phyloP scores from a whole-genome alignment of 1,139 yeast genomes.

The Diutina scorzettiae region DNA sequence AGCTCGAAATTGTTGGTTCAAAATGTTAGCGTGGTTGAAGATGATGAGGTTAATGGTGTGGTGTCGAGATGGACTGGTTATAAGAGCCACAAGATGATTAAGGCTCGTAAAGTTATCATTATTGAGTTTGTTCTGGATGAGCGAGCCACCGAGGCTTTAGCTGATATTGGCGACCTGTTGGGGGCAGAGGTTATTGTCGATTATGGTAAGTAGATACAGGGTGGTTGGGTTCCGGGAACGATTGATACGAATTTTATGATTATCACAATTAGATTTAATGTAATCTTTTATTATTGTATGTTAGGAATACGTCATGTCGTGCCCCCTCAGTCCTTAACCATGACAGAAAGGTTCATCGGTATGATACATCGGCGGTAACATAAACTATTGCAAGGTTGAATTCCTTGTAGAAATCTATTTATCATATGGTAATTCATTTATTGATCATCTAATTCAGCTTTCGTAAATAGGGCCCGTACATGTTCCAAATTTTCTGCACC shows the following conservation, averaged over 20 bases:
- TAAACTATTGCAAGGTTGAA: too few species aligned
- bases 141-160: not conserved
- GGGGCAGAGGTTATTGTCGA: not conserved
- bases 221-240: too few species aligned
- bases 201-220: not conserved
- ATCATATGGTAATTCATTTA: too few species aligned
- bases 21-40: not conserved
- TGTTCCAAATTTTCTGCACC: constrained; percentile 43
- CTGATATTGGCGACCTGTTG: not conserved
- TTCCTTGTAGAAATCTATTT: too few species aligned
- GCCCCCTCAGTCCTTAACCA: too few species aligned
- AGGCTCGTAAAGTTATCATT: constrained; percentile 4
- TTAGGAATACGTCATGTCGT: too few species aligned
- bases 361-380: too few species aligned
- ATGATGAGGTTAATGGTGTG: not conserved
- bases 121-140: not conserved
- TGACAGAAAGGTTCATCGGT: too few species aligned
- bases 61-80: not conserved
- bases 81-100: not conserved
- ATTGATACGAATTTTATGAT: too few species aligned
- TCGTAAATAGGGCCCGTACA: constrained; percentile 32
- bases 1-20: constrained; percentile 3
- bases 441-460: constrained; percentile 7
- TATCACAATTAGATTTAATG: too few species aligned
- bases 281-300: too few species aligned